phyloP scores from a whole-genome alignment of 305 asterid genomes.

The Salvia sclarea region DNA sequence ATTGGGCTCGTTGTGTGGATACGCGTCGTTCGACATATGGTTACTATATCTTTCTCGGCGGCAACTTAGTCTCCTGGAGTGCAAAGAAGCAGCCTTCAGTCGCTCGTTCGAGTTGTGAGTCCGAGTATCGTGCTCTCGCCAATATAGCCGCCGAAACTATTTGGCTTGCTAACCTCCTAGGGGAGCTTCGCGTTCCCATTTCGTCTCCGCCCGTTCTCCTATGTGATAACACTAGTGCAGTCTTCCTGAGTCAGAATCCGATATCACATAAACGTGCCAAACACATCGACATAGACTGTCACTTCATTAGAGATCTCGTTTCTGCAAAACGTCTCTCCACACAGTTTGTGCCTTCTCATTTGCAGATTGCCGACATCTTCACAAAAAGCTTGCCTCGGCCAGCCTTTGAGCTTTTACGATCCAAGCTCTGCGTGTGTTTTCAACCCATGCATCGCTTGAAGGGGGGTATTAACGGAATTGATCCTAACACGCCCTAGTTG shows the following conservation, averaged over 20 bases:
- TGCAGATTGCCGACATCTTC: no score
- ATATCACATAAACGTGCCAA: neutral
- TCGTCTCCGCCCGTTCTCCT: neutral
- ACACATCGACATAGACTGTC: neutral
- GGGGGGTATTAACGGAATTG: no score
- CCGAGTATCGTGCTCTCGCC: no score
- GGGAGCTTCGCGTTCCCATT: neutral
- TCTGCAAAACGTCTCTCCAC: no score
- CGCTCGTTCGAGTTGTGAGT: no score
- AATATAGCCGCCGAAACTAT: no score
- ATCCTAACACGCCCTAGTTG: no score
- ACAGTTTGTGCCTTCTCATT: neutral
- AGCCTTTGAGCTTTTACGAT: neutral
- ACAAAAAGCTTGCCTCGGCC: neutral
- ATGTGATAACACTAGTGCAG: neutral
- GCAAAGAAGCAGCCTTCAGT: no score
- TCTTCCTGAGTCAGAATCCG: neutral
- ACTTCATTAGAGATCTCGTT: no score
- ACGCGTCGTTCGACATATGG: neutral
- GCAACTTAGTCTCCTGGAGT: no score
- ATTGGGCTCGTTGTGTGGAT: neutral
- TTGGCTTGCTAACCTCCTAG: neutral
- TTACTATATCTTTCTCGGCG: no score
- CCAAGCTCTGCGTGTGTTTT: neutral
- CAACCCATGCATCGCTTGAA: neutral